Base-by-base conservation (phyloP, 371 early-diverging fungal species). In the Apophysomyces sp. region DNA sequence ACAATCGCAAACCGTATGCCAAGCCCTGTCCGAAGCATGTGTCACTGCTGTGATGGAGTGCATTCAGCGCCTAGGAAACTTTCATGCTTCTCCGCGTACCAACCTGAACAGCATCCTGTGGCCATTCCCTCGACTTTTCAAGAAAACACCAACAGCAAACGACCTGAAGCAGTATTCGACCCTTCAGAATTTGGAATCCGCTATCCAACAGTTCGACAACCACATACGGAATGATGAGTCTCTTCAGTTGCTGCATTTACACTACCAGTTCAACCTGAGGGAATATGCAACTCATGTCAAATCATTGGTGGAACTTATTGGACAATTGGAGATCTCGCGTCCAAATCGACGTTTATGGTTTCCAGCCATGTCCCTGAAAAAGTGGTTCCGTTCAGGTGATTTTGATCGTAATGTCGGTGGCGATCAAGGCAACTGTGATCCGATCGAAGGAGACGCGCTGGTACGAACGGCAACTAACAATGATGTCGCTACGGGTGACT, bases 71-170 rank as follows among this genome's bases (percentile, higher is more conserved):
- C 28, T 66, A 1, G 56, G 51, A 1, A 30, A 44, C 4, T 65
- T 72, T 21, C 66, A 67, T 28, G 57, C 65, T 6, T 62, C 57
- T 51, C 55, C 72, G 2, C 64, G 64, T 15, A 72, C 70, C 9
- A 53, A 58, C 1, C 40, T 65, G 12, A 75, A 69, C 28, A 72
- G 70, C 44, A 49, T 72, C 3, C 32, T 75, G 0, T 75, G 76
- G 76, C 76, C 76, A 4, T 75, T 75, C 34, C 72, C 72, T 18
- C 57, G 76, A 11, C 18, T 75, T 7, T 72, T 72, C 62, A n/a
- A n/a, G n/a, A n/a, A n/a, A n/a, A 8, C 44, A 39, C 18, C 52
- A 1, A 61, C 53, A 29, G 26, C 5, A 30, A 36, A 61, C 9
- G 61, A 60, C 2, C 15, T 37, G 21, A 37, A 55, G 24, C 57